Base-by-base conservation (phyloP, 2,329 filamentous ascomycete species). In the Hymenoscyphus scutula region DNA sequence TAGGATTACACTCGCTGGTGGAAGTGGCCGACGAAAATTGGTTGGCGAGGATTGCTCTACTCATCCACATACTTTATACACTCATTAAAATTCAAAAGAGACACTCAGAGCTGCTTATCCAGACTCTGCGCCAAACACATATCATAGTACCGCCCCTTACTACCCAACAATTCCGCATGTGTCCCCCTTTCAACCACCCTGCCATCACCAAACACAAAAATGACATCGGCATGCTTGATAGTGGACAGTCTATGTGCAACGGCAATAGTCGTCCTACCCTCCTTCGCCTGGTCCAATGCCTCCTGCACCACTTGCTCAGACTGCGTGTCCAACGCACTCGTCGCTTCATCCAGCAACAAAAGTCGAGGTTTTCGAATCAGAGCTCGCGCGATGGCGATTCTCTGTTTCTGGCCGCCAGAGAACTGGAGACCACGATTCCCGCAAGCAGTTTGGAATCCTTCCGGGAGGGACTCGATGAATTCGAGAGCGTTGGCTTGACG, bases 241-340 rank as follows among this genome's bases (percentile, higher is more conserved):
- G 89, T 93, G 0, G 87, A 86, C 48, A 93, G 79, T 17, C 90
- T 81, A 72, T 94, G 91, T 1, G 91, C 90, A 7, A 94, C 89
- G 1, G 89, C 88, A 5, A 94, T 79, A 64, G 89, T 92, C 1
- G 90, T 86, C 64, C 89, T 91, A 1, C 64, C 62, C 25, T 62
- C 58, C 5, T 56, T 19, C 10, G 62, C 64, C 1, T 53, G 23
- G 13, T 59, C 59, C 15, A 94, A 81, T 0, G 90, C 90, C 0
- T 84, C 87, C 76, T 93, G 90, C 51, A 94, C 90, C 2, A 91
- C 84, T 70, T 90, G 86, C 75, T 94, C 90, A 0, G 82, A 87
- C 74, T 90, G 87, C 0, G 84, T 87, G 73, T 91, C 92, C 3
- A 96, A 77, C 0, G 90, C 89, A 4, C 85, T 88, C 3, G 90